Conservation (phyloP, 768 basidiomycete genomes). For the Boletus eberwhitei region DNA sequence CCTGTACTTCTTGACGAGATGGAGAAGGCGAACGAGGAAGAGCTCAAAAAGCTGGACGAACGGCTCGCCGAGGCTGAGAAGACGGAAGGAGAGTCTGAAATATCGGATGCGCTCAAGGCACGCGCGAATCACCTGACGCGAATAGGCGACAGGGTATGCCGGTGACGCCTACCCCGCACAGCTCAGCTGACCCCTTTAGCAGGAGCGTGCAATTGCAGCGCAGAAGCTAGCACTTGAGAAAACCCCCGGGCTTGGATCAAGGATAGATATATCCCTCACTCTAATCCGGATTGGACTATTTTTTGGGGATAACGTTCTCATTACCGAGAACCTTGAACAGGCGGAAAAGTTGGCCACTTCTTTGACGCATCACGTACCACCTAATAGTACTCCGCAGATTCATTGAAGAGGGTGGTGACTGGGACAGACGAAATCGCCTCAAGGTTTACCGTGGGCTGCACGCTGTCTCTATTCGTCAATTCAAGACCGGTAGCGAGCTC, state of each 20-base stretch:
- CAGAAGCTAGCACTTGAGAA: conserved; percentile 85
- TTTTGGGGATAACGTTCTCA: conserved; percentile 73
- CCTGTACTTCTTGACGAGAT: conserved; percentile 28
- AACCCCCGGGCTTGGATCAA: conserved; percentile 86
- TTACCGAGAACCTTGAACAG: conserved; percentile 66
- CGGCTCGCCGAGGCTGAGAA: conserved; percentile 82
- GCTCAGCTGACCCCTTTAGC: not conserved
- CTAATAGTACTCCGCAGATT: conserved; percentile 45
- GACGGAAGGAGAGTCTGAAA: conserved; percentile 91
- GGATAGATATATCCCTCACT: conserved; percentile 90
- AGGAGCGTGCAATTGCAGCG: conserved; percentile 82
- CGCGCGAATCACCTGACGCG: conserved; percentile 81
- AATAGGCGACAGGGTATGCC: conserved; percentile 75
- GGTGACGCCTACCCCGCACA: not conserved
- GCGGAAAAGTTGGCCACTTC: conserved; percentile 67
- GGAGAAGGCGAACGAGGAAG: conserved; percentile 60
- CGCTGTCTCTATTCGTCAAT: conserved; percentile 84
- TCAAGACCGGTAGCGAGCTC: conserved; percentile 79
- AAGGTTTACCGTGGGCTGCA: conserved; percentile 94
- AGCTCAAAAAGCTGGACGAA: conserved; percentile 72
- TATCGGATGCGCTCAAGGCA: conserved; percentile 81
- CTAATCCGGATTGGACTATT: conserved; percentile 90
- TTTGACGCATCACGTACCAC: not conserved
- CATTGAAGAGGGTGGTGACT: conserved; percentile 95
- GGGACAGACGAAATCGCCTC: conserved; percentile 94